Base-by-base conservation (phyloP, 139 green algal genomes). In the Ulvella scutata region DNA sequence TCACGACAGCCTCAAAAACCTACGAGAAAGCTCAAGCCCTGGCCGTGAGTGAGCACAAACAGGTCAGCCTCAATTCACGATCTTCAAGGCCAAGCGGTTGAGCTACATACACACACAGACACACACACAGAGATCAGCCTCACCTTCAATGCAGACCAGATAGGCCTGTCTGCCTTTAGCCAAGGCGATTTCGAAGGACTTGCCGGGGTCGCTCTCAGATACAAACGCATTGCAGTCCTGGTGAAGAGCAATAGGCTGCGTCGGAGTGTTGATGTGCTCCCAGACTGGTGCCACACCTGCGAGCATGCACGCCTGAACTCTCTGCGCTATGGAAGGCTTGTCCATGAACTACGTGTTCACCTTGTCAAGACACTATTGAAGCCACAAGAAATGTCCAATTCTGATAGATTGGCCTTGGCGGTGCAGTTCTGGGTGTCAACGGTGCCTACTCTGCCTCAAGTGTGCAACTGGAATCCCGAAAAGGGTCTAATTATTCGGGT, bases 171-270 rank as follows among this genome's bases (percentile, higher is more conserved):
- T 74, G 20, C 21, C 43, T 2, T 78, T 10, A 3, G 38, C 80
- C 31, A 90, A 76, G 37, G 37, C 31, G 44, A 88, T 17, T 28
- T 87, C 75, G 38, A 80, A 77, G 4, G 10, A 36, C 4, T 76
- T 44, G 17, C 74, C 81, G 2, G 85, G 72, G 37, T 93, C 88
- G 3, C 7, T 78, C 76, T 93, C 88, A 1, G 77, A 85, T 37
- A 93, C 88, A 61, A 86, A 85, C 37, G 94, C 84, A 38, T 92
- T 92, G 38, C 79, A 83, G 38, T 94, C 89, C 77, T 90, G 85
- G 40, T 79, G 10, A 4, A 29, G 37, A 35, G 4, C 35, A n/a
- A 67, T 26, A 26, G 9, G 7, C n/a, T 23, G n/a, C n/a, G 9
- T 61, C 13, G 9, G 3, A 20, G 29, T 6, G 34, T 72, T 44